These are phyloP conservation scores for Oehlia diaphana DNA, from an alignment of 192 early-diverging fungal genomes.

Conservation along the genomic window DNA sequence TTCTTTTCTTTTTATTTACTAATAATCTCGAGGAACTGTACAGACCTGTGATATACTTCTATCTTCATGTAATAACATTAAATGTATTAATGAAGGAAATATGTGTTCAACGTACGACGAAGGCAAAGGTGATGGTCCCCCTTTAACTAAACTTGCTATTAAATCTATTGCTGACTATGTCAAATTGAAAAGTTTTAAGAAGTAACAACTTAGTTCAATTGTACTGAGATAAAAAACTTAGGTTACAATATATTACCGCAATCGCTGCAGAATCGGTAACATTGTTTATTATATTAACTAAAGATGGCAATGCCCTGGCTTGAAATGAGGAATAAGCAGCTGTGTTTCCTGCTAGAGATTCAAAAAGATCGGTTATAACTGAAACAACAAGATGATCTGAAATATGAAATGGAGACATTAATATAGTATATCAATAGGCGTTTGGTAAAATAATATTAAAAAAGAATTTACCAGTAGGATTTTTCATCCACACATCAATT, in stretches of 20 bases:
- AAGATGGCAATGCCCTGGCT: constrained; percentile 69
- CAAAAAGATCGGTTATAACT: constrained; percentile 77
- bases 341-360: constrained; percentile 69
- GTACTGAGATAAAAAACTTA: too few relatives aligned
- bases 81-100: constrained; percentile 80
- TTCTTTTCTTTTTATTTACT: background rate
- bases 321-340: constrained; percentile 66
- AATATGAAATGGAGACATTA: constrained; percentile 9
- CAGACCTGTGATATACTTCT: constrained; percentile 73
- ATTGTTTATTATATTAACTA: constrained; percentile 47
- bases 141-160: constrained; percentile 68
- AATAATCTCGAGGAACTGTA: background rate
- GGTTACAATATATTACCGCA: constrained; percentile 37
- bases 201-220: background rate
- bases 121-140: constrained; percentile 73
- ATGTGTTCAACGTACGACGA: constrained; percentile 67
- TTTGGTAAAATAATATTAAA: background rate
- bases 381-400: constrained; percentile 73
- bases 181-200: background rate
- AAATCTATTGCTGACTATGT: constrained; percentile 69
- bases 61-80: constrained; percentile 70
- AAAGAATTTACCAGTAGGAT: constrained; percentile 56
- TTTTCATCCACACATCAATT: constrained; percentile 75
- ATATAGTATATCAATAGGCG: background rate
- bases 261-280: constrained; percentile 41